These are phyloP conservation scores for Termitomyces sp. DNA, from an alignment of 768 basidiomycete genomes.

Conservation along the genomic window DNA sequence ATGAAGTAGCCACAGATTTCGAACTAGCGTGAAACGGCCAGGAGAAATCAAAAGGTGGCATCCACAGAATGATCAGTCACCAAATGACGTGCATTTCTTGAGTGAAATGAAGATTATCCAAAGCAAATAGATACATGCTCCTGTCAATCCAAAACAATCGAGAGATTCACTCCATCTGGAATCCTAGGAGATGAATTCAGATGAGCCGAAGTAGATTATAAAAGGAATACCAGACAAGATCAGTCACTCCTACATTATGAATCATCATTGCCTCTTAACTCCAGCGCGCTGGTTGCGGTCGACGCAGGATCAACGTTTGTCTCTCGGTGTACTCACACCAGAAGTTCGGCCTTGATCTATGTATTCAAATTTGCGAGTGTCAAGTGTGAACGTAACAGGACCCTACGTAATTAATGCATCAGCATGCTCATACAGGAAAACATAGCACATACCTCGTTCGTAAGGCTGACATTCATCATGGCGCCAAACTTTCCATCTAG, in stretches of 20 bases:
- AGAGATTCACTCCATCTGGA: background rate
- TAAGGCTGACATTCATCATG: slow-evolving; percentile 89
- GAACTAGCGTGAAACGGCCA: background rate
- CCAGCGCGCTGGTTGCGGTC: background rate
- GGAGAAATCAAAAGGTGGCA: background rate
- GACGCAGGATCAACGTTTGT: background rate
- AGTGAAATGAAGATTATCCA: too few species aligned
- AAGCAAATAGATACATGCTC: background rate
- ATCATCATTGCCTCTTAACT: background rate
- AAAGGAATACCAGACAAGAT: background rate
- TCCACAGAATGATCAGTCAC: background rate
- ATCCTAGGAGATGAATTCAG: background rate
- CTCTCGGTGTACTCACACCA: slow-evolving; percentile 7
- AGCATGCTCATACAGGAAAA: slow-evolving; percentile 35
- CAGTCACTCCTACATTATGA: background rate
- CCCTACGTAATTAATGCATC: slow-evolving; percentile 42
- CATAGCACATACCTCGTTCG: slow-evolving; percentile 66
- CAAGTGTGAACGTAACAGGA: slow-evolving; percentile 80
- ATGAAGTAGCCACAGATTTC: background rate
- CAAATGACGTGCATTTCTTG: background rate
- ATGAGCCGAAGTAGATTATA: background rate
- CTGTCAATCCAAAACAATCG: background rate
- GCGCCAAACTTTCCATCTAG: slow-evolving; percentile 92
- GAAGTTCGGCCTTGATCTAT: slow-evolving; percentile 22
- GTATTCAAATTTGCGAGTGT: slow-evolving; percentile 77